These are phyloP conservation scores for Sordaria brevicollis DNA, from an alignment of 495 filamentous ascomycete species.

Conservation along the genomic window DNA sequence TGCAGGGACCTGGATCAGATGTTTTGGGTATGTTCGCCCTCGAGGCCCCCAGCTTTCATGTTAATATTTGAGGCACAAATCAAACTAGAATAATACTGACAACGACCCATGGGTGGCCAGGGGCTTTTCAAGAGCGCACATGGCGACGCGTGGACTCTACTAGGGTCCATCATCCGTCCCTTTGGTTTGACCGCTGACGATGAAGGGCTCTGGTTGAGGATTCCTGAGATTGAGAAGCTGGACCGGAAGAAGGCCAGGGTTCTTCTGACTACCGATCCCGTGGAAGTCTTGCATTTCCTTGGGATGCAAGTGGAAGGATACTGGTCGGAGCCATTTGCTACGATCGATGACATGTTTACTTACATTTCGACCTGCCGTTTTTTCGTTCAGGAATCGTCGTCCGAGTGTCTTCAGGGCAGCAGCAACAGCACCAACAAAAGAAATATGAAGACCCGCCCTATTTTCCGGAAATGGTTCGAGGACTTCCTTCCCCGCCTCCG, in stretches of 20 bases:
- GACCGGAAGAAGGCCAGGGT: conserved; percentile 46
- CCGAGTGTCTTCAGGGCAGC: not conserved
- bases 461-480: conserved; percentile 43
- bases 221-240: conserved; percentile 49
- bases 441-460: conserved; percentile 32
- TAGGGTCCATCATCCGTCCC: conserved; percentile 49
- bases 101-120: not conserved
- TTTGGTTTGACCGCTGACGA: conserved; percentile 55
- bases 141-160: conserved; percentile 56
- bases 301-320: conserved; percentile 35
- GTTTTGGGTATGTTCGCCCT: conserved; percentile 35
- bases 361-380: conserved; percentile 43
- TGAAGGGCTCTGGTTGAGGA: conserved; percentile 46
- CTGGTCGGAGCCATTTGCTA: conserved; percentile 38
- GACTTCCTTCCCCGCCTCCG: conserved; percentile 40
- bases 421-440: conserved; percentile 40
- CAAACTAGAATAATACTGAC: not conserved
- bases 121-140: conserved; percentile 50
- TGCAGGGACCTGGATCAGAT: conserved; percentile 32
- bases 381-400: conserved; percentile 27
- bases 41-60: not conserved
- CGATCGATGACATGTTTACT: conserved; percentile 43
- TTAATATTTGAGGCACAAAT: not conserved
- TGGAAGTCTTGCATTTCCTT: conserved; percentile 45
- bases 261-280: conserved; percentile 44